Evolutionary conservation across 1,284 basidiomycete species (phyloP).

Genomic region (Rhizopogon parksii): DNA sequence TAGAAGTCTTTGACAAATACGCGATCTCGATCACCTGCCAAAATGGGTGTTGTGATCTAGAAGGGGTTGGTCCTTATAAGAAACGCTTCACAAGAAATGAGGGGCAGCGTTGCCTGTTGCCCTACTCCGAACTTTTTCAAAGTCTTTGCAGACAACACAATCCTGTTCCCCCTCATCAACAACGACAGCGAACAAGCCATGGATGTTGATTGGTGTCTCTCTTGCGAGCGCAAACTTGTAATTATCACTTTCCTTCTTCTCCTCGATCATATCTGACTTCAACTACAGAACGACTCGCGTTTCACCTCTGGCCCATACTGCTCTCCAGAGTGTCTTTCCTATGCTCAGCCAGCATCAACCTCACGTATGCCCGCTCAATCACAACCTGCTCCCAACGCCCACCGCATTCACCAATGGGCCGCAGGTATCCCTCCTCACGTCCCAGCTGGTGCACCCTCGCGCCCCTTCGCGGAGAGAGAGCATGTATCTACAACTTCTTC

Average conservation of each 20-base stretch:
- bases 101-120: constrained; percentile 7
- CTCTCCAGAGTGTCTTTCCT: constrained; percentile 41
- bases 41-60: constrained; percentile 8
- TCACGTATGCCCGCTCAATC: constrained; percentile 1
- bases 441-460: constrained; percentile 24
- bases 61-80: constrained; percentile 27
- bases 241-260: constrained; percentile 18
- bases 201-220: constrained; percentile 65
- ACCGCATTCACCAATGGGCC: constrained; percentile 25
- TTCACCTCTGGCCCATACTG: constrained; percentile 42
- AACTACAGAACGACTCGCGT: constrained; percentile 34
- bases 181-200: constrained; percentile 25
- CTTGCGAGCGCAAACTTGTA: constrained; percentile 51
- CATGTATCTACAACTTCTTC: not conserved
- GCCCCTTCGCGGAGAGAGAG: constrained; percentile 17
- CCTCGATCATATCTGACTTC: constrained; percentile 1
- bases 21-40: not conserved
- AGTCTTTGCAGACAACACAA: not conserved
- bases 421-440: constrained; percentile 25
- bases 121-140: constrained; percentile 16
- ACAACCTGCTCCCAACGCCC: constrained; percentile 4
- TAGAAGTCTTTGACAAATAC: constrained; percentile 1
- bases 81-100: constrained; percentile 7
- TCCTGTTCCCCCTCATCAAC: constrained; percentile 5
- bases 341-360: constrained; percentile 22